Evolutionary conservation across 441 rosid species (phyloP).

Genomic region (Euphorbia celastroides): DNA sequence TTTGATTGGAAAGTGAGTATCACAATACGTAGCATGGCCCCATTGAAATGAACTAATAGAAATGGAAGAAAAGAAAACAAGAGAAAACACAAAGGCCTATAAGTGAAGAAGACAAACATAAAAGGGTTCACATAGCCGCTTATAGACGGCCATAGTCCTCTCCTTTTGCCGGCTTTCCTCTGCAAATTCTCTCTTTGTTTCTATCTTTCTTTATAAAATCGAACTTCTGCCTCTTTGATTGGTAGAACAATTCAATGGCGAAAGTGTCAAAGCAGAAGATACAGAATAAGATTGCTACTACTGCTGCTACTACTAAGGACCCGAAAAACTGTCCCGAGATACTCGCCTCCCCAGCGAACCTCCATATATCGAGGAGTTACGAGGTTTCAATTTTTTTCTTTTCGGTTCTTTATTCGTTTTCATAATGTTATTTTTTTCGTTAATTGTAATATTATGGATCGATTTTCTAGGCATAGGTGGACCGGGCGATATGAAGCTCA

Average conservation of each 20-base stretch:
- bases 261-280: conserved; percentile 27
- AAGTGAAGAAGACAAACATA: conserved; percentile 17
- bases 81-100: not conserved
- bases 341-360: conserved; percentile 52
- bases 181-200: not conserved
- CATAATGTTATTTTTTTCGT: not conserved
- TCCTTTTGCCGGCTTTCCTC: conserved; percentile 21
- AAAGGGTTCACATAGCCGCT: conserved; percentile 20
- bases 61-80: not conserved
- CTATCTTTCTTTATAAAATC: not conserved
- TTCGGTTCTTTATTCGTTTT: no score
- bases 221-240: not conserved
- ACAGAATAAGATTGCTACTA: not conserved
- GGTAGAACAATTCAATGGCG: conserved; percentile 31
- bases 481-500: conserved; percentile 92
- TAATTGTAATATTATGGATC: not conserved
- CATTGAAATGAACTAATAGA: not conserved
- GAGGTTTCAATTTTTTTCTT: conserved; percentile 22
- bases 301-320: conserved; percentile 27
- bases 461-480: conserved; percentile 68
- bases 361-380: conserved; percentile 60
- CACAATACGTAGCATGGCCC: no score
- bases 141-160: conserved; percentile 26
- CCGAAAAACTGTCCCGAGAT: conserved; percentile 42
- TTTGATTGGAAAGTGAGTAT: not conserved